Evolutionary conservation across 129 eudicot genomes (phyloP), one percentile per base, ranked within the genome.

Genomic region (Helichrysum umbraculigerum): DNA sequence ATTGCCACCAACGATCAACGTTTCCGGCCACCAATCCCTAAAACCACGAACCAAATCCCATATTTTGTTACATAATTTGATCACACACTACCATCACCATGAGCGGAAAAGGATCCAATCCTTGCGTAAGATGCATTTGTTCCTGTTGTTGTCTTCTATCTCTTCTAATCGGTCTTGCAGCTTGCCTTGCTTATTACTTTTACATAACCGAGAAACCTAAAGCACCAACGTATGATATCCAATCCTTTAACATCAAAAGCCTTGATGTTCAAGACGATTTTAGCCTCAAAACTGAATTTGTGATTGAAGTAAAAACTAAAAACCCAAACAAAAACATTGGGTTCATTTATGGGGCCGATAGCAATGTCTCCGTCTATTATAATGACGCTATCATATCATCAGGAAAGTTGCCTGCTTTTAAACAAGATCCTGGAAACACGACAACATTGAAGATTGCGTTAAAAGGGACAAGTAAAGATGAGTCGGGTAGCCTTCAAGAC

Each of bases 321-420:
- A 90, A 90, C 20, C 92, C 92, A 0, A 90, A 90, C 65, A 33
- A 62, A 12, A 75, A 51, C 0, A 80, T 88, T 0, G 87, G 89
- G 15, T 69, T 90, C 71, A 74, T 52, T 0, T 90, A 90, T 9
- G 93, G 88, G 0, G 20, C 20, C 6, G 76, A 76, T 19, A 84
- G 86, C 76, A 71, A 66, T 1, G 83, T 88, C 1, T 25, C 61
- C 11, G 82, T 90, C 3, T 59, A 58, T 20, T 90, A 84, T 58
- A 70, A 67, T n/a, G 91, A 83, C 34, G 6, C 51, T 0, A 7
- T 58, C 11, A 68, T 90, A 42, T 86, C 88, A 17, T 72, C 81
- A 0, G 96, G 96, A 14, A 82, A 78, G 56, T 29, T 90, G 19
- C 96, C 93, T 2, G 39, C 61, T 39, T 90, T 88, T 30, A 50